Conservation (phyloP, 2,329 filamentous ascomycete species). For the Claviceps africana region DNA sequence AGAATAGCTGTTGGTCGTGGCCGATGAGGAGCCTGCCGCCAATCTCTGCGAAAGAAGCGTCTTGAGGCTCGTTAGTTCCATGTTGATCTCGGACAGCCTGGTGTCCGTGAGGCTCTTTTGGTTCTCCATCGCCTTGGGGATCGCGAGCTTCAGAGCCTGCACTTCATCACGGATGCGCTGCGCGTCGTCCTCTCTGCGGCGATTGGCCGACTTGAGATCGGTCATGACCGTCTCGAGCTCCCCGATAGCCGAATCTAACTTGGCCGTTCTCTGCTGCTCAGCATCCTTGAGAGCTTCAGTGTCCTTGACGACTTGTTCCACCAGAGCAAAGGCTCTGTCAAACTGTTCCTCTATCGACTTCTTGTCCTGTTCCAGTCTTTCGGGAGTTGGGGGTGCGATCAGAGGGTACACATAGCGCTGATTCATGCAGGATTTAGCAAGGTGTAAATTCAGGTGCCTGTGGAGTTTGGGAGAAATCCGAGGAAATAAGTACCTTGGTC, state of each 20-base stretch:
- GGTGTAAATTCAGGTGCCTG: not conserved
- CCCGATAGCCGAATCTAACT: conserved; percentile 64
- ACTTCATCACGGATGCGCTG: conserved; percentile 79
- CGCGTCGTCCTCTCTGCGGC: conserved; percentile 74
- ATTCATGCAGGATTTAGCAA: not conserved
- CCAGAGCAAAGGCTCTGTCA: conserved; percentile 75
- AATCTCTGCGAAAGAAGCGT: conserved; percentile 59
- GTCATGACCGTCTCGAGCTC: conserved; percentile 75
- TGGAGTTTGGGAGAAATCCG: not conserved
- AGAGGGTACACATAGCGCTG: conserved; percentile 84
- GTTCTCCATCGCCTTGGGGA: conserved; percentile 77
- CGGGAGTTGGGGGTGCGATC: conserved; percentile 83
- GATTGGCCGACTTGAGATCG: conserved; percentile 69
- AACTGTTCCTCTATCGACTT: conserved; percentile 85
- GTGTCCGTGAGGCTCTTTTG: conserved; percentile 75
- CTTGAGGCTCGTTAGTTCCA: conserved; percentile 85
- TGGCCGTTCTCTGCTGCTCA: conserved; percentile 71
- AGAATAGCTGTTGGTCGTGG: conserved; percentile 10
- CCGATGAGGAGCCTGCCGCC: conserved; percentile 22
- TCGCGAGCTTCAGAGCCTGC: conserved; percentile 63
- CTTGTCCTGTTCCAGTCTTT: conserved; percentile 90
- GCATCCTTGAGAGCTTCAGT: conserved; percentile 77
- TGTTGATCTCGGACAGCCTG: conserved; percentile 70
- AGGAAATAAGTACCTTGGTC: conserved; percentile 51
- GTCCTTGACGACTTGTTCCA: conserved; percentile 85